phyloP scores from a whole-genome alignment of 768 basidiomycete genomes.

The Panaeolus cyanescens region DNA sequence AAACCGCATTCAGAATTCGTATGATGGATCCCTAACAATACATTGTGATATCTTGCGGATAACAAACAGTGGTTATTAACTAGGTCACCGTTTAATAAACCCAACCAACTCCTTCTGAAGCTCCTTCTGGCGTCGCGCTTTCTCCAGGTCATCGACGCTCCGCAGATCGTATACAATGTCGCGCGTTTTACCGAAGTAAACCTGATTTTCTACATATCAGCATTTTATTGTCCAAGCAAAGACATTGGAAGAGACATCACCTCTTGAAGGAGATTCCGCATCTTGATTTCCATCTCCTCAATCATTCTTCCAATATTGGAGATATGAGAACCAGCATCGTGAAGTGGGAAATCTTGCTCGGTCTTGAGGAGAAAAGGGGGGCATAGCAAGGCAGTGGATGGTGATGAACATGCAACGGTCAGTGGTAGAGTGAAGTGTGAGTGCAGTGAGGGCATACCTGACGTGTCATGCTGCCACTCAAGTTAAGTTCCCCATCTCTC shows the following conservation, averaged over 20 bases:
- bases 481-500: conserved; percentile 71
- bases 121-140: conserved; percentile 76
- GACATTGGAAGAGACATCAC: conserved; percentile 34
- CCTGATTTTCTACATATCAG: conserved; percentile 38
- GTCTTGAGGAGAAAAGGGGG: conserved; percentile 47
- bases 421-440: neutral
- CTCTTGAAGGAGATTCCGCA: conserved; percentile 93
- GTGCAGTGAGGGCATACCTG: conserved; percentile 58
- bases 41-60: conserved; percentile 2
- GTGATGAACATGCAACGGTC: neutral
- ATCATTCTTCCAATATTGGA: conserved; percentile 94
- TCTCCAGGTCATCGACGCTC: conserved; percentile 83
- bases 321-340: conserved; percentile 83
- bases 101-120: conserved; percentile 91
- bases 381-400: neutral
- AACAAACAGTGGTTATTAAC: neutral
- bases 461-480: conserved; percentile 97
- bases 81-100: conserved; percentile 68
- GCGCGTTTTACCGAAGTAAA: conserved; percentile 96
- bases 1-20: neutral
- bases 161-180: conserved; percentile 94
- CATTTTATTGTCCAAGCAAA: neutral
- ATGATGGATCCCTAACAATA: neutral
- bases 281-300: conserved; percentile 99
- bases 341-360: conserved; percentile 85